Percentiles rank a stretch among this genome's conserved stretches.
These are phyloP conservation scores for Talaromyces trachyspermus DNA, from an alignment of 495 filamentous ascomycete species.

Conservation along the genomic window DNA sequence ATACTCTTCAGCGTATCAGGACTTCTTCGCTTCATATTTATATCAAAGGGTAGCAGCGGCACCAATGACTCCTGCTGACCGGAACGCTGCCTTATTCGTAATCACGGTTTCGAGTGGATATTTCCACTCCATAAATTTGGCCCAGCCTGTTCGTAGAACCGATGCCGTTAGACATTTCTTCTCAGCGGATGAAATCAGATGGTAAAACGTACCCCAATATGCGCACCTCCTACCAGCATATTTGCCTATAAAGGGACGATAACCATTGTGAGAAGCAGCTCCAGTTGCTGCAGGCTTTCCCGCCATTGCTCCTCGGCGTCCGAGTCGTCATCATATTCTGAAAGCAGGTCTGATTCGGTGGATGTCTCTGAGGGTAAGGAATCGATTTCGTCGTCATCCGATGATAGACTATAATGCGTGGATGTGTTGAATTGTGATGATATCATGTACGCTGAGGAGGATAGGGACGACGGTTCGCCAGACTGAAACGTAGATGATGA, in stretches of 20 bases:
- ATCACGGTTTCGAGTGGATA: slow-evolving; percentile 61
- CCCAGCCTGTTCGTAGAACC: slow-evolving; percentile 50
- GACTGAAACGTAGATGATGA: not conserved
- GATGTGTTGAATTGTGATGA: slow-evolving; percentile 31
- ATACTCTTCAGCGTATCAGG: too few species aligned
- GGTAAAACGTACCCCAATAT: slow-evolving; percentile 70
- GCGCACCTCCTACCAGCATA: slow-evolving; percentile 89
- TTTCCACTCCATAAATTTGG: slow-evolving; percentile 69
- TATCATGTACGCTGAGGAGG: slow-evolving; percentile 36
- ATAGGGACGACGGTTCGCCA: slow-evolving; percentile 26
- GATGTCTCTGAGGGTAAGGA: slow-evolving; percentile 71
- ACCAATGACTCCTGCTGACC: slow-evolving; percentile 58
- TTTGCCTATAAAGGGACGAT: slow-evolving; percentile 89
- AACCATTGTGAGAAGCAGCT: slow-evolving; percentile 88
- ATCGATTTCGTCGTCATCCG: slow-evolving; percentile 62
- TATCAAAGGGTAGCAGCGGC: slow-evolving; percentile 63
- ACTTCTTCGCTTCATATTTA: too few species aligned
- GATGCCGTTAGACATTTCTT: not conserved
- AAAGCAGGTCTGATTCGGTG: slow-evolving; percentile 48
- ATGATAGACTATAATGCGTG: slow-evolving; percentile 15
- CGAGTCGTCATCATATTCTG: slow-evolving; percentile 41
- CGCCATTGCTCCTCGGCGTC: slow-evolving; percentile 94
- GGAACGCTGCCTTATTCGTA: slow-evolving; percentile 50
- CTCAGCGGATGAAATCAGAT: not conserved
- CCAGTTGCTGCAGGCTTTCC: slow-evolving; percentile 83